A percentile compares a stretch with the other conserved stretches of the same genome.
These are phyloP conservation scores for Boletus vinaceobasis DNA, from an alignment of 768 basidiomycete species.

Conservation along the genomic window DNA sequence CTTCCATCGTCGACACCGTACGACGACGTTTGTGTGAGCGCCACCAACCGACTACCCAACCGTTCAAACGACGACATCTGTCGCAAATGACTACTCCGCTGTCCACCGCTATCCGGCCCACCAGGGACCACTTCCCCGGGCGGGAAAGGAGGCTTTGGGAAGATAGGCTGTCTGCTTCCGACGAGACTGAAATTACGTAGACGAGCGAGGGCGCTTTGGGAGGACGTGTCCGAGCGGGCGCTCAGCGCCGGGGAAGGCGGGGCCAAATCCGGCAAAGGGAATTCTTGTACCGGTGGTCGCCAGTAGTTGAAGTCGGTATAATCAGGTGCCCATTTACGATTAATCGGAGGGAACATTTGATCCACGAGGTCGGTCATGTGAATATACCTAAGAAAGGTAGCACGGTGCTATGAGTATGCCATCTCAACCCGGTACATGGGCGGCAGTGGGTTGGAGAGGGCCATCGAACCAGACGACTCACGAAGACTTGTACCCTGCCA, in stretches of 20 bases:
- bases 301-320: slow-evolving; percentile 98
- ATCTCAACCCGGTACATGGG: neutral
- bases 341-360: slow-evolving; percentile 97
- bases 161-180: slow-evolving; percentile 40
- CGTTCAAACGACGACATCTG: slow-evolving; percentile 79
- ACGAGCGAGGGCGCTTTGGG: slow-evolving; percentile 67
- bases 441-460: no score
- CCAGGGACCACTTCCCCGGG: slow-evolving; percentile 11
- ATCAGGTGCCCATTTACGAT: slow-evolving; percentile 83
- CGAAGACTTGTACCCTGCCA: slow-evolving; percentile 97
- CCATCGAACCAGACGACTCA: slow-evolving; percentile 36
- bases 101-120: slow-evolving; percentile 10
- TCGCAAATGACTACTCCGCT: slow-evolving; percentile 46
- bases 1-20: slow-evolving; percentile 22
- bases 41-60: slow-evolving; percentile 56
- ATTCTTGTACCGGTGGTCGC: slow-evolving; percentile 77
- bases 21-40: slow-evolving; percentile 40
- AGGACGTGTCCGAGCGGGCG: slow-evolving; percentile 85
- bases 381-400: slow-evolving; percentile 64
- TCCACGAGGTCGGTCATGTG: slow-evolving; percentile 99
- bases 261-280: slow-evolving; percentile 70
- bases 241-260: slow-evolving; percentile 94
- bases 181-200: slow-evolving; percentile 77
- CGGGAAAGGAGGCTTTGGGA: slow-evolving; percentile 27
- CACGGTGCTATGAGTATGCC: neutral